Evolutionary conservation across 2,329 filamentous ascomycete species (phyloP), one percentile per base, ranked within the genome.

Genomic region (Dothiorella sarmentorum): DNA sequence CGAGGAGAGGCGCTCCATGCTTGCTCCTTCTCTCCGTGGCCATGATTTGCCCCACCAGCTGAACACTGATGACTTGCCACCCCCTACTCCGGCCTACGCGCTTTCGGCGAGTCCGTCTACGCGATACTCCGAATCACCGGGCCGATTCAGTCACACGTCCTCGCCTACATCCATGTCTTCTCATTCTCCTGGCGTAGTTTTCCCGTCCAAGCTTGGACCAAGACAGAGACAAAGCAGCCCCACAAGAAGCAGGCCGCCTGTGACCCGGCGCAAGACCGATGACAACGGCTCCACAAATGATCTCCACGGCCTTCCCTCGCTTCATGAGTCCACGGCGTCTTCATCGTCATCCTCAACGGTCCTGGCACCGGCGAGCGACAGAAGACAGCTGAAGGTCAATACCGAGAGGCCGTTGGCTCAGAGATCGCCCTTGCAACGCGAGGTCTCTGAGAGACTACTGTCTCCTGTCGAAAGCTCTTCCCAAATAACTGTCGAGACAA

Each of bases 131-230:
- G 88, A 85, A 58, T 91, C 89, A 1, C 84, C 87, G 10, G 84
- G 86, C 2, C 76, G 84, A 4, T 91, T 90, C 71, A 91, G 88
- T 68, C 82, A 88, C 62, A 87, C 89, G 60, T 91, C 88, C 0
- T 91, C 89, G 3, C 89, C 89, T 6, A 91, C 88, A 4, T 91
- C 89, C 9, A 85, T 89, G 62, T 88, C 86, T 7, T 91, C 89
- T 1, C 86, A 88, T 65, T 91, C 88, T 15, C 87, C 89, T 3
- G 81, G 83, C 3, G 71, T 87, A 4, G 73, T 84, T 70, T 61
- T 78, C 68, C 64, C 79, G 71, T 63, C 60, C n/a, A 43, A 56
- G 35, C 73, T 69, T 59, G 61, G 76, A 51, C 70, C 77, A n/a
- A 79, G 80, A 64, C 67, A 71, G 60, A 79, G 79, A 64, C 82